Conservation (phyloP, 176 grass and related monocot species). For the Oryza rufipogon region DNA sequence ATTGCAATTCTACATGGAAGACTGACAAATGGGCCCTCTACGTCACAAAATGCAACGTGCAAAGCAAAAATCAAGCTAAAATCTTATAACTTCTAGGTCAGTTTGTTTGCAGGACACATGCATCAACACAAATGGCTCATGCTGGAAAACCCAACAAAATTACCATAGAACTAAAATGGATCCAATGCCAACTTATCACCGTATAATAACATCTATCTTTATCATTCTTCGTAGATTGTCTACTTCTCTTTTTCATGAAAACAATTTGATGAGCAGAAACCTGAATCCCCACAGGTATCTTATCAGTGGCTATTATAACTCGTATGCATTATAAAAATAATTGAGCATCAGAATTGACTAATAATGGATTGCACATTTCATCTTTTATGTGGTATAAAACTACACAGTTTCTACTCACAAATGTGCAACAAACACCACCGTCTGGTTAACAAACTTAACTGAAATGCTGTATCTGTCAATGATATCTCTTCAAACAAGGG, state of each 20-base stretch:
- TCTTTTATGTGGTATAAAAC: not conserved
- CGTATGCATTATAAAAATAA: slow-evolving; percentile 11
- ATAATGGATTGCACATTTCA: not conserved
- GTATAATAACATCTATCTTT: slow-evolving; percentile 11
- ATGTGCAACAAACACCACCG: not conserved
- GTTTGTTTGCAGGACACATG: slow-evolving; percentile 22
- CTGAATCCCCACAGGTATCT: not conserved
- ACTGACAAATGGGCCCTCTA: not conserved
- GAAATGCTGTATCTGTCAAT: not conserved
- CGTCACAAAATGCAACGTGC: not conserved
- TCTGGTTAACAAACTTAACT: slow-evolving; percentile 1
- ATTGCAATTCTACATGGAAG: not conserved
- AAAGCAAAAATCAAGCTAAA: not conserved
- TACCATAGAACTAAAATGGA: not conserved
- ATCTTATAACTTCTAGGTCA: slow-evolving; percentile 3
- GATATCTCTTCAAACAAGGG: not conserved
- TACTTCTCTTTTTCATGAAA: not conserved
- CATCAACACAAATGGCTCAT: not conserved
- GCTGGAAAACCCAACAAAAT: not conserved
- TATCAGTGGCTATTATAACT: not conserved
- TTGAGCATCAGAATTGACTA: slow-evolving; percentile 6
- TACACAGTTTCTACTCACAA: not conserved
- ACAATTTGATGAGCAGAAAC: not conserved
- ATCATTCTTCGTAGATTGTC: slow-evolving; percentile 18
- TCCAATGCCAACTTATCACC: not conserved